Evolutionary conservation across 2,329 filamentous ascomycete genomes (phyloP).

Genomic region (Fusarium papillatum): DNA sequence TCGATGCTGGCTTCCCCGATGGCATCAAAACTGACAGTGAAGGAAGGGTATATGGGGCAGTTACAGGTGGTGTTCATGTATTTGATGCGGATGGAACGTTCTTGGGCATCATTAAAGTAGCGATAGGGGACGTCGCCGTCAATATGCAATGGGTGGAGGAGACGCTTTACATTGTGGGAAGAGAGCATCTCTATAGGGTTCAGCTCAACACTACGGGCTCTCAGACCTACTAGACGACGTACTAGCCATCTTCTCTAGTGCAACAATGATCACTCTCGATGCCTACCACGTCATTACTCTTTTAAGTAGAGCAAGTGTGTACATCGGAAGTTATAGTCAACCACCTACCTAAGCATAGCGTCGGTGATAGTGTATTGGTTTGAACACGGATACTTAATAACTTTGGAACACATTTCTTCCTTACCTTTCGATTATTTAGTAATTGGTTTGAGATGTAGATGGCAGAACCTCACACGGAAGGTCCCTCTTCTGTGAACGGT

Average conservation of each 20-base stretch:
- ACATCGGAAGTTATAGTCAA: too few relatives aligned
- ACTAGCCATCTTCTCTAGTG: too few relatives aligned
- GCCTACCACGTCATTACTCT: too few relatives aligned
- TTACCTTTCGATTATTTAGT: too few relatives aligned
- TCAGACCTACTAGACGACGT: not conserved
- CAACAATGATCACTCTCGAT: too few relatives aligned
- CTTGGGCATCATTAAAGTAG: conserved; percentile 27
- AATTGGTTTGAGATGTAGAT: not conserved
- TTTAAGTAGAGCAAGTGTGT: too few relatives aligned
- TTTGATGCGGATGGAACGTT: conserved; percentile 12
- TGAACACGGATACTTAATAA: too few relatives aligned
- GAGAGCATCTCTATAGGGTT: conserved; percentile 21
- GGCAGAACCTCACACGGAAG: not conserved
- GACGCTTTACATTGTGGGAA: conserved; percentile 24
- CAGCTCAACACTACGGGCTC: not conserved
- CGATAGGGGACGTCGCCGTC: conserved; percentile 23
- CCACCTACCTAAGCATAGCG: too few relatives aligned
- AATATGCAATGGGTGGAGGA: conserved; percentile 32
- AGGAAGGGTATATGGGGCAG: conserved; percentile 25
- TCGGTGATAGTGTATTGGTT: too few relatives aligned
- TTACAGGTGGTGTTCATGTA: conserved; percentile 16
- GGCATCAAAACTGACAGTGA: conserved; percentile 26
- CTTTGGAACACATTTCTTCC: too few relatives aligned
- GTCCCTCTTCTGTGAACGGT: not conserved
- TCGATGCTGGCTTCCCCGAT: conserved; percentile 33